Percentiles rank a stretch among this genome's conserved stretches.
Evolutionary conservation across 2,329 filamentous ascomycete genomes (phyloP).

Genomic region (Teratosphaeria gauchensis): DNA sequence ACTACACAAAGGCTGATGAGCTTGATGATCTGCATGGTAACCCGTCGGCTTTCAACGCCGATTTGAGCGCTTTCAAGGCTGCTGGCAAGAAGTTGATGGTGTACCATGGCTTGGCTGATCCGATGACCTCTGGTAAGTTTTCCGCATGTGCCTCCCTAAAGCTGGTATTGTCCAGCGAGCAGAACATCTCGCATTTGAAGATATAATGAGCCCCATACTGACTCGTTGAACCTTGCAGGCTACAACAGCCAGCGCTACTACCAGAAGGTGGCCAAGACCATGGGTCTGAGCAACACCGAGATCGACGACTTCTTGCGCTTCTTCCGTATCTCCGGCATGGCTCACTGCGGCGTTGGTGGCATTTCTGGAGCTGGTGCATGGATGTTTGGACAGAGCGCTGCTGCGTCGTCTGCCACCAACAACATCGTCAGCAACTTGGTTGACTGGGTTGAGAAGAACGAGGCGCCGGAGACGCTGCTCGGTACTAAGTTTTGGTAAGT

Average conservation of each 20-base stretch:
- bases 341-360: constrained; percentile 40
- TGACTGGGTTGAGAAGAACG: constrained; percentile 25
- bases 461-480: constrained; percentile 23
- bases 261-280: constrained; percentile 33
- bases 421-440: constrained; percentile 42
- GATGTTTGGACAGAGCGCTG: constrained; percentile 30
- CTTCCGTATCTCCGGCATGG: constrained; percentile 45
- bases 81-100: constrained; percentile 36
- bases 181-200: no score
- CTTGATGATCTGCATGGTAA: constrained; percentile 34
- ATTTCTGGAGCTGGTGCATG: constrained; percentile 32
- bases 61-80: constrained; percentile 29
- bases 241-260: constrained; percentile 41
- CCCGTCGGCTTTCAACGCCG: constrained; percentile 29
- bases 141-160: constrained; percentile 27
- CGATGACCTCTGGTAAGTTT: constrained; percentile 29
- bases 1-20: constrained; percentile 31
- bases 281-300: constrained; percentile 26
- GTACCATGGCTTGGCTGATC: constrained; percentile 34
- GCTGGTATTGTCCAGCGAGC: constrained; percentile 2
- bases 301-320: constrained; percentile 35
- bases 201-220: no score
- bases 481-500: constrained; percentile 31
- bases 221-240: constrained; percentile 4
- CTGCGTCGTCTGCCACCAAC: constrained; percentile 9